Base-by-base conservation (phyloP, 768 basidiomycete genomes). In the Boletus pseudo-olivaceus region DNA sequence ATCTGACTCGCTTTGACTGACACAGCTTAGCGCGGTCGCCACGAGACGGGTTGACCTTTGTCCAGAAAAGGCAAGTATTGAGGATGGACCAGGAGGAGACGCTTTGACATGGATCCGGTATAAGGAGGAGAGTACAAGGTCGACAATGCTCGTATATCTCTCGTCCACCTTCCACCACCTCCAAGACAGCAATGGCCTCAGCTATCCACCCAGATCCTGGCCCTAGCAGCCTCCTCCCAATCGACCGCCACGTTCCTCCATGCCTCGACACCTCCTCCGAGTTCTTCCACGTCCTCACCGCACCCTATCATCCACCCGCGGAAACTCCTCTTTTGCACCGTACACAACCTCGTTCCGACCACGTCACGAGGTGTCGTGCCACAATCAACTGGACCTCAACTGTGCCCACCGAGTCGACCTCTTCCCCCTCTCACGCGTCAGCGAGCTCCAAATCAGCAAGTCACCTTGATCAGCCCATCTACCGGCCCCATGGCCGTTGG, bases 51-150 rank as follows among this genome's bases (percentile, higher is more conserved):
- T 0, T 7, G 40, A 35, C 49, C 58, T 29, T 71, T 71, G 69
- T 72, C 69, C 62, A 2, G 27, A 66, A 70, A 72, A 71, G 69
- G 71, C 50, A 72, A 40, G 59, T 57, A 43, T 72, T 67, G 61
- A 71, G 44, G 67, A 68, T 67, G 66, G 49, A 49, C 47, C 20
- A 42, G 38, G 29, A 43, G 51, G 49, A 10, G 50, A 47, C 49
- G 69, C 69, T 62, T 71, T 69, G 65, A 63, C 59, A 63, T 63
- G 68, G 53, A 59, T 47, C 34, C 19, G 38, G 62, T 60, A 65
- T 60, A 67, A 68, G 63, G 56, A 52, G 34, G 4, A 47, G n/a
- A 52, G 49, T 19, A 55, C 60, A 55, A 53, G 55, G 45, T 32
- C 51, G 46, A 59, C 41, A 27, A 66, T 66, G 66, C 48, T 17